Evolutionary conservation across 805 yeast genomes (phyloP), one percentile per base, ranked within the genome.

Genomic region (Brettanomyces nanus): DNA sequence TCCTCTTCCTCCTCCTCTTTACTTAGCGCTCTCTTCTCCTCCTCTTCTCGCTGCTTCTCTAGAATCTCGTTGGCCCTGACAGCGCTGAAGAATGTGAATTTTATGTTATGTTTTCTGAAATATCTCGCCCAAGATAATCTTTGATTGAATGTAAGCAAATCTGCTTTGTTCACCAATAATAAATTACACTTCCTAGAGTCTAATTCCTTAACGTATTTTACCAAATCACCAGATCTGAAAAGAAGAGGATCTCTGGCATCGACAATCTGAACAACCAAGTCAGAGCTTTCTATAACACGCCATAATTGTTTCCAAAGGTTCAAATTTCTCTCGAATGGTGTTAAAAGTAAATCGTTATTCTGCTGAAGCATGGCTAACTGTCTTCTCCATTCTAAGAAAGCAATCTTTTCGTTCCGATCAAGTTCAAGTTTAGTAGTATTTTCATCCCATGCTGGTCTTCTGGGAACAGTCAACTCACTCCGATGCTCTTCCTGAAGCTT

Each of bases 261-360:
- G 21, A 92, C 97, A 65, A 92, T 92, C 59, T 92, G 98, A 5
- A 92, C 97, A 28, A 92, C 77, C 51, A 92, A 69, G 59, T 90
- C 96, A 19, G 92, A 85, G 55, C 97, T 76, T 61, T 92, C 98
- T 19, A 87, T 84, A 31, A 92, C 98, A 63, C 98, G 75, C 98
- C 98, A 92, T 47, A 92, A 67, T 63, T 92, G 98, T 56, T 92
- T 79, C 98, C 98, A 92, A 41, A 92, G 97, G 68, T 90, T 96
- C 46, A 92, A 68, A 58, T 92, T 92, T 66, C 98, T 77, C 66
- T 92, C 98, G 56, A 90, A 92, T 4, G 98, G 98, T 0, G 98
- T 92, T 56, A 92, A 70, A 42, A 89, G 66, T 51, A 92, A 67
- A 58, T 90, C 95, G 46, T 86, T 77, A 48, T 72, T 73, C 58